A percentile compares a stretch with the other conserved stretches of the same genome.
Conservation (phyloP, 2,329 filamentous ascomycete species). For the Phoma herbarum region DNA sequence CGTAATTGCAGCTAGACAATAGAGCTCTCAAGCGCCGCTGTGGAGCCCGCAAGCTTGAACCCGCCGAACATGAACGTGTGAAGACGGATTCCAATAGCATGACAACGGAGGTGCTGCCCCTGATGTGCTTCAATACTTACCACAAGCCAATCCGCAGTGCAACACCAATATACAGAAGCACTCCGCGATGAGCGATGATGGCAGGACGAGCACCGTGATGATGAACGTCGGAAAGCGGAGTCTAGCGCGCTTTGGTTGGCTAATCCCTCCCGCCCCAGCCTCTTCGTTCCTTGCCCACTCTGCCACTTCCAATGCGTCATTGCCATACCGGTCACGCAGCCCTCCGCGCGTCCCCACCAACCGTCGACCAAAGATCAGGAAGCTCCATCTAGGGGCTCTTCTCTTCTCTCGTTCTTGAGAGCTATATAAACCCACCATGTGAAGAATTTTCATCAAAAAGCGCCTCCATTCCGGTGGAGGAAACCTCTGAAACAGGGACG, state of each 20-base stretch:
- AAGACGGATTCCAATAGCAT: constrained; percentile 5
- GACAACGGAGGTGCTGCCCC: no score
- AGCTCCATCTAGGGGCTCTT: background rate
- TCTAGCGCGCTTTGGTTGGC: constrained; percentile 27
- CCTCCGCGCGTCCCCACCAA: background rate
- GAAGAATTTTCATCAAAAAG: background rate
- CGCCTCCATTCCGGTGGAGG: background rate
- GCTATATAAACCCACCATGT: background rate
- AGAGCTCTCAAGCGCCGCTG: constrained; percentile 7
- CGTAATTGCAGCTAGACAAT: background rate
- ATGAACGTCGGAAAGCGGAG: constrained; percentile 12
- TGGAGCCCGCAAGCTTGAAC: background rate
- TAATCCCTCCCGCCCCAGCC: constrained; percentile 15
- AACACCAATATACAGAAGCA: background rate
- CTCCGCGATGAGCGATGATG: constrained; percentile 6
- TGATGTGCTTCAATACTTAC: constrained; percentile 9
- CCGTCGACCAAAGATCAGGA: background rate
- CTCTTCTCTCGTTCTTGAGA: background rate
- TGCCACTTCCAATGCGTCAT: constrained; percentile 18
- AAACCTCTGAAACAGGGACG: constrained; percentile 9
- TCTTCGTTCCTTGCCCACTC: constrained; percentile 9
- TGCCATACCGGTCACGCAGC: background rate
- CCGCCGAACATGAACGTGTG: constrained; percentile 1
- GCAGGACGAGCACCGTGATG: constrained; percentile 25
- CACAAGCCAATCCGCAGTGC: background rate